Evolutionary conservation across 2,329 filamentous ascomycete genomes (phyloP), one percentile per base, ranked within the genome.

Genomic region (Juglanconis sp.): DNA sequence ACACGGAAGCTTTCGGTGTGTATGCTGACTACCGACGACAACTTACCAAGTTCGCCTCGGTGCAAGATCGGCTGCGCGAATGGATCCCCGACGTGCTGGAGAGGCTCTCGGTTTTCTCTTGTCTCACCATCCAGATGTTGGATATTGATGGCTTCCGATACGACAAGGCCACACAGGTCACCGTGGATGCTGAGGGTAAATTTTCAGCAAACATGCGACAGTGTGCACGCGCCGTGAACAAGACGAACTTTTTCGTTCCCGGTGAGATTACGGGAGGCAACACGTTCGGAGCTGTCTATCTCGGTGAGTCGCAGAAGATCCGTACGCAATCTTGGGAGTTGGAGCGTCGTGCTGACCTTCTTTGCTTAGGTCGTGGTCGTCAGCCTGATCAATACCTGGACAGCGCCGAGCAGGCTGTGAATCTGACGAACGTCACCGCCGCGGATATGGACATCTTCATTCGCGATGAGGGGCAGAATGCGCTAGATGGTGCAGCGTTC

Each of bases 101-200:
- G 53, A 82, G 82, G 65, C 71, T 88, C 55, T 79, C 81, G 60
- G 79, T 80, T 47, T 86, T 87, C 66, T 85, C 83, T 2, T 88
- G 85, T 69, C 82, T 87, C 69, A 77, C 83, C 47, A 86, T 88
- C 59, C 72, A 76, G 32, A 83, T 81, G 64, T 75, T 88, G 17
- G 85, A 88, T 67, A 83, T 88, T 57, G 85, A 88, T 66, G 86
- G 85, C 0, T 87, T 86, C 66, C 81, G 85, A 52, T 85, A 86
- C 70, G 85, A 88, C 70, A 88, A 88, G 70, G 85, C 84, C 2
- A 82, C 83, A 15, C 84, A 87, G 34, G 63, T 66, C 6, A 86
- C 85, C 0, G 77, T 86, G 10, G 86, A 87, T 67, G 79, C 84
- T 1, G 76, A 84, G 59, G 83, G 77, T 6, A 78, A 83, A 49